Conservation (phyloP, 139 green algal species). For the Micractinium conductrix region DNA sequence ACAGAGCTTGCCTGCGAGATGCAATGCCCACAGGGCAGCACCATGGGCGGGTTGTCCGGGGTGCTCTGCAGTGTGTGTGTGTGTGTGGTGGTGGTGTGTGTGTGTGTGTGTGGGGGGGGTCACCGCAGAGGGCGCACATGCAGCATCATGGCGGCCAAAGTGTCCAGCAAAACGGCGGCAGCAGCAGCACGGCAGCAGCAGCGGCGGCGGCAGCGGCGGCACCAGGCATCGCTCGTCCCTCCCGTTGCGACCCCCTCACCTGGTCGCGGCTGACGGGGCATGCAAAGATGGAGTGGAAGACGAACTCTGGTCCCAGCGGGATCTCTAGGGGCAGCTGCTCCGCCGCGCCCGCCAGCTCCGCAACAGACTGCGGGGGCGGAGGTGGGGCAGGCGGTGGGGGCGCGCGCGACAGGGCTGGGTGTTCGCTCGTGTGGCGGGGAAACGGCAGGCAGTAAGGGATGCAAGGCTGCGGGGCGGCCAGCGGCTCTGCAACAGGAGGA, state of each 20-base stretch:
- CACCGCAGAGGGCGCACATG: background rate
- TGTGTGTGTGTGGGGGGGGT: background rate
- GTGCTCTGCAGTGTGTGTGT: slow-evolving; percentile 52
- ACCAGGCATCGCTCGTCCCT: no score
- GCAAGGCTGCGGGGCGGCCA: no score
- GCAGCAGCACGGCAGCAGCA: no score
- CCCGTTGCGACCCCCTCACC: slow-evolving; percentile 26
- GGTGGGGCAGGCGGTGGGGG: background rate
- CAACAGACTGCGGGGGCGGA: background rate
- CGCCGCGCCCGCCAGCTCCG: slow-evolving; percentile 6
- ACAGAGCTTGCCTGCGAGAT: slow-evolving; percentile 88
- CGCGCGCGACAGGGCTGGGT: background rate
- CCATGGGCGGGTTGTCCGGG: slow-evolving; percentile 88
- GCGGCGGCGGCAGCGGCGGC: background rate
- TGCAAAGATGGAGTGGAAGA: slow-evolving; percentile 93
- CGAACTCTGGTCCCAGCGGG: slow-evolving; percentile 87
- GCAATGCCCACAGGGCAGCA: slow-evolving; percentile 95
- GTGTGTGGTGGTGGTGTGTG: background rate
- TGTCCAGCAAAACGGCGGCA: background rate
- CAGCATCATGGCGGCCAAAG: background rate
- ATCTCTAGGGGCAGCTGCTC: slow-evolving; percentile 93
- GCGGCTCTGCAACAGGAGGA: slow-evolving; percentile 17
- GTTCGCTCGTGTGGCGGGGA: no score
- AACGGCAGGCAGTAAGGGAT: no score
- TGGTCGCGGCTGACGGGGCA: slow-evolving; percentile 90